Conservation (phyloP, 495 filamentous ascomycete species). For the Penicillium goetzii region DNA sequence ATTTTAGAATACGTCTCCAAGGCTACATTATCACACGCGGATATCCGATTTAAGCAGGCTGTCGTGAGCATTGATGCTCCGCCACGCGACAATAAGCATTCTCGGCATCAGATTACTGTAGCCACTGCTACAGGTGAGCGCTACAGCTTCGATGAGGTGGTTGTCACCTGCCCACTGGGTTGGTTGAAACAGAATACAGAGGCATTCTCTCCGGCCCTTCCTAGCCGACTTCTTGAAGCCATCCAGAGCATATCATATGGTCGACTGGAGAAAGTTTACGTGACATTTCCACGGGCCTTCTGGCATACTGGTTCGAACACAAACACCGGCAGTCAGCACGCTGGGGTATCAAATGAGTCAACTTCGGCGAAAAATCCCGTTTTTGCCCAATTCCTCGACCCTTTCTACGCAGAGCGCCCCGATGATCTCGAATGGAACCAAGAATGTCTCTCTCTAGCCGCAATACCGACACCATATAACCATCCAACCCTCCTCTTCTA, state of each 20-base stretch:
- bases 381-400: slow-evolving; percentile 51
- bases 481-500: slow-evolving; percentile 95
- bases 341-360: slow-evolving; percentile 7
- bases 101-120: slow-evolving; percentile 50
- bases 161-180: slow-evolving; percentile 83
- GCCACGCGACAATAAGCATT: slow-evolving; percentile 16
- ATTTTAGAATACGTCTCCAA: slow-evolving; percentile 71
- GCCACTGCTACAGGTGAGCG: slow-evolving; percentile 55
- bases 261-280: slow-evolving; percentile 87
- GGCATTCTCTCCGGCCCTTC: slow-evolving; percentile 72
- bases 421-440: slow-evolving; percentile 73
- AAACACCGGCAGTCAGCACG: neutral
- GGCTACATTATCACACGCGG: slow-evolving; percentile 62
- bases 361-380: slow-evolving; percentile 25
- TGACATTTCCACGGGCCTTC: slow-evolving; percentile 78
- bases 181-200: slow-evolving; percentile 80
- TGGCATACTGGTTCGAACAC: slow-evolving; percentile 47
- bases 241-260: slow-evolving; percentile 85
- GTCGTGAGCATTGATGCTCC: slow-evolving; percentile 55
- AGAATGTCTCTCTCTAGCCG: slow-evolving; percentile 76
- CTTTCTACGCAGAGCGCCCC: slow-evolving; percentile 71
- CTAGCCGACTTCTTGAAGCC: slow-evolving; percentile 65
- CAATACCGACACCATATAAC: slow-evolving; percentile 58
- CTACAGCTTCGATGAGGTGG: slow-evolving; percentile 77
- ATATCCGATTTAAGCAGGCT: slow-evolving; percentile 61